These are phyloP conservation scores for Rhododendron molle DNA, from an alignment of 148 eudicot species.

Conservation along the genomic window DNA sequence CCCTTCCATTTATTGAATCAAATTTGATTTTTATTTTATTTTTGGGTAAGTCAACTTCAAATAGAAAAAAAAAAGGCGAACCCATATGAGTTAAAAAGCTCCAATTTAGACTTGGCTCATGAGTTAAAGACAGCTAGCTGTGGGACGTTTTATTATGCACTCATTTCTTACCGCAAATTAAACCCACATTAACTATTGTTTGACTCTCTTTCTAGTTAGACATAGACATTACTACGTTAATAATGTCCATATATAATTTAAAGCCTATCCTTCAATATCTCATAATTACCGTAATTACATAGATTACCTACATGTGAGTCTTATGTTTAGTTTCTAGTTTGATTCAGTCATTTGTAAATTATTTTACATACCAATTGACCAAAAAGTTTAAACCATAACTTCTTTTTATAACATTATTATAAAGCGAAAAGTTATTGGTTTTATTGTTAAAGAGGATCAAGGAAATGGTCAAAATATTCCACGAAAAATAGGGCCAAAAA, in stretches of 20 bases:
- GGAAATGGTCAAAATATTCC: background rate
- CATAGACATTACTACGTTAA: background rate
- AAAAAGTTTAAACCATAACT: background rate
- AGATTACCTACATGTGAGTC: background rate
- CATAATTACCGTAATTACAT: background rate
- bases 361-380: background rate
- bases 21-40: background rate
- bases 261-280: background rate
- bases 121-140: background rate
- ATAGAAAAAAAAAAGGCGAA: too few species aligned
- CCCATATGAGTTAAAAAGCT: too few species aligned
- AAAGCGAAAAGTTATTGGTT: background rate
- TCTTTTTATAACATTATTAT: background rate
- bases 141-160: background rate
- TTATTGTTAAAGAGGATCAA: background rate
- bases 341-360: background rate
- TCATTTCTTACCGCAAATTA: background rate
- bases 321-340: background rate
- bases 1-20: background rate
- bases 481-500: background rate
- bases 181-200: background rate
- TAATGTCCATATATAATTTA: background rate
- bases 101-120: background rate
- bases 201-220: background rate
- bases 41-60: too few species aligned